Evolutionary conservation across 2,329 filamentous ascomycete genomes (phyloP).

Genomic region (Nemania serpens): DNA sequence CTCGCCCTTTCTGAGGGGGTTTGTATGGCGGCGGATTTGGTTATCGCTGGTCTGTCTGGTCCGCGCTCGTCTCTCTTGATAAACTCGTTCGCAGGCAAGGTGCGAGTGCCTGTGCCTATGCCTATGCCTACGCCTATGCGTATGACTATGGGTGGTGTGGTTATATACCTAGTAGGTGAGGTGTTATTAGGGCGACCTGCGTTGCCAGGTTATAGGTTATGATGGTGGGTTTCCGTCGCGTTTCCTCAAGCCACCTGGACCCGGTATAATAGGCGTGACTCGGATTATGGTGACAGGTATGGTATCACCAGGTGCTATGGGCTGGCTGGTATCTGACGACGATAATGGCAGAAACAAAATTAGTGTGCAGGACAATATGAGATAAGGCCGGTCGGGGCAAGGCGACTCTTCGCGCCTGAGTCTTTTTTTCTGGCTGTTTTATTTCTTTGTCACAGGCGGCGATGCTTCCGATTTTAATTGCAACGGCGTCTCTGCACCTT

Average conservation of each 20-base stretch:
- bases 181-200: not conserved
- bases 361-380: conserved; percentile 6
- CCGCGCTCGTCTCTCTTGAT: conserved; percentile 8
- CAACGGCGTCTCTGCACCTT: conserved; percentile 2
- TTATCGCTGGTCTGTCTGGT: conserved; percentile 3
- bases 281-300: not conserved
- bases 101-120: no score
- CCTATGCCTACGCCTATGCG: no score
- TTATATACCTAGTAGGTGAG: not conserved
- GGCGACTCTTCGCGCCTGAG: no score
- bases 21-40: conserved; percentile 10
- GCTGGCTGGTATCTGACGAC: not conserved
- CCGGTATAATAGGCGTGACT: not conserved
- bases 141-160: not conserved
- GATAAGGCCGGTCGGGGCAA: conserved; percentile 2
- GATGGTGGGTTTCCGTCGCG: conserved; percentile 14
- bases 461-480: conserved; percentile 12
- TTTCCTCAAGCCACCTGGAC: not conserved
- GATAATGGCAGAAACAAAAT: conserved; percentile 1
- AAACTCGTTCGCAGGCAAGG: not conserved
- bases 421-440: no score
- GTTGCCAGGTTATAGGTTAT: conserved; percentile 3
- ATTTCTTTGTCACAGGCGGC: not conserved
- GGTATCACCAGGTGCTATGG: not conserved
- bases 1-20: not conserved